A percentile compares a stretch with the other conserved stretches of the same genome.
Conservation (phyloP, 441 rosid genomes). For the Eruca vesicaria region DNA sequence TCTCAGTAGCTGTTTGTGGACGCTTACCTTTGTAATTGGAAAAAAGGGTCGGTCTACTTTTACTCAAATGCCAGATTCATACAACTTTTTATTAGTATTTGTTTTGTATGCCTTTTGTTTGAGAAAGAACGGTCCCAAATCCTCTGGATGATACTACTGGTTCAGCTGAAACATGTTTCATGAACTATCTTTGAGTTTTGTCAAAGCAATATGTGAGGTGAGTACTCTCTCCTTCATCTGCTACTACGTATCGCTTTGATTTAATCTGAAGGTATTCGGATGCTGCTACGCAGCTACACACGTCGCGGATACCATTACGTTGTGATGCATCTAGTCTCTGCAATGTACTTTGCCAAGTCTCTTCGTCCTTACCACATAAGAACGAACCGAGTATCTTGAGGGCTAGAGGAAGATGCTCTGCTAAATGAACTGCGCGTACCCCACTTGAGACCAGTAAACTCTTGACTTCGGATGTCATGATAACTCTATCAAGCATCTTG, state of each 20-base stretch:
- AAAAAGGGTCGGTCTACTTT: not conserved
- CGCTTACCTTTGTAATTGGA: slow-evolving; percentile 22
- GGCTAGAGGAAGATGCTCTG: not conserved
- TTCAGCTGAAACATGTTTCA: not conserved
- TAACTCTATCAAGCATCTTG: too few species aligned
- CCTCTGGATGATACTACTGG: not conserved
- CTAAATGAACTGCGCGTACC: not conserved
- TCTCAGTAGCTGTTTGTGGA: not conserved
- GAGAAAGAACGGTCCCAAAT: not conserved
- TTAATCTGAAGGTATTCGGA: not conserved
- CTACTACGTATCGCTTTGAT: not conserved
- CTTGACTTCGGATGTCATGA: too few species aligned
- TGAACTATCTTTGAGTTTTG: not conserved
- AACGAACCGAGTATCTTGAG: not conserved
- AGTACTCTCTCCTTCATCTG: not conserved
- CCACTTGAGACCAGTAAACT: too few species aligned
- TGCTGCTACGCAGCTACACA: not conserved
- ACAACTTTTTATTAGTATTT: not conserved
- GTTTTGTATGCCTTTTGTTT: not conserved
- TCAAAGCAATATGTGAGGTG: not conserved
- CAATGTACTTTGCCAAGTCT: not conserved
- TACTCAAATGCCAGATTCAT: not conserved
- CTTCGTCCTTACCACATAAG: not conserved
- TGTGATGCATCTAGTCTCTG: not conserved
- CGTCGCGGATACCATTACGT: not conserved